Evolutionary conservation across 2,329 filamentous ascomycete genomes (phyloP), one percentile per base, ranked within the genome.

Genomic region (Nannizziopsis arthrosporioides): DNA sequence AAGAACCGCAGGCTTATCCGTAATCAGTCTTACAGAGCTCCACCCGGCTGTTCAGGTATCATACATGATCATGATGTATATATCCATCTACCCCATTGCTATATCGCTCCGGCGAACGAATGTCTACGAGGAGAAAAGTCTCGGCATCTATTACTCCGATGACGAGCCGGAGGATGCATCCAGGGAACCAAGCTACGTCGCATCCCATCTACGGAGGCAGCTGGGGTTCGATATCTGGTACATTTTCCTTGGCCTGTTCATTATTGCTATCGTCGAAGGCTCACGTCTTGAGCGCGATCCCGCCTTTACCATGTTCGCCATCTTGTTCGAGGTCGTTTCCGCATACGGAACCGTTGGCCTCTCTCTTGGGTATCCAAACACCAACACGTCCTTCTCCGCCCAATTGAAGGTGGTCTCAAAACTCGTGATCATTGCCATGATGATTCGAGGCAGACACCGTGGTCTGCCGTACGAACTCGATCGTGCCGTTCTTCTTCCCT

Each of bases 11-110:
- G 90, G 92, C 0, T 94, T 95, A 60, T 75, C 84, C 1, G 85
- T 84, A 27, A 78, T 96, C 56, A 87, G 83, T 61, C 69, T 96
- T 35, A 72, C 84, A 1, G 69, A 76, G 0, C 72, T 98, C 1
- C 89, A 96, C 56, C 89, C 92, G 1, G 92, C 85, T 2, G 86
- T 95, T 50, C 89, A 94, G 59, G 87, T 93, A 11, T 86, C 88
- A 18, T 96, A 95, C 68, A 73, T 96, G 66, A 82, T 96, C 65
- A 96, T 96, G 92, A 96, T 96, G 92, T 96, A 96, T 66, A 94
- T 96, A 53, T 94, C 89, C 50, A 85, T 95, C 51, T 94, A 94
- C 57, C 90, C 90, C 4, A 94, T 96, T 57, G 90, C 92, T 61
- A 96, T 96, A 59, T 92, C 85, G 5, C 84, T 96, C 58, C 87